Evolutionary conservation across 2,329 filamentous ascomycete species (phyloP), one percentile per base, ranked within the genome.

Genomic region (Neofusicoccum laricinum): DNA sequence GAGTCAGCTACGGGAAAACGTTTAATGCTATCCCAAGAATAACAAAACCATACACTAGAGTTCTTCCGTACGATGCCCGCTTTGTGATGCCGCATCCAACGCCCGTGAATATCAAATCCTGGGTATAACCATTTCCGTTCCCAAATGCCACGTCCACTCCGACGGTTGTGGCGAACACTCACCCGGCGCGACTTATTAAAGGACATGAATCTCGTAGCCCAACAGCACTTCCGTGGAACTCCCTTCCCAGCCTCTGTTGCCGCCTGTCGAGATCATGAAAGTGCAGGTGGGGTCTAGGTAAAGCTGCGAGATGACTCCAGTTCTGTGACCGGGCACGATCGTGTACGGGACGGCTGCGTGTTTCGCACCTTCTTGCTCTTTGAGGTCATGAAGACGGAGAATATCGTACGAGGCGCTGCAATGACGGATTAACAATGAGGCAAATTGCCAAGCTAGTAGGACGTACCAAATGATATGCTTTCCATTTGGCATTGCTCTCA

Each of bases 231-330:
- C 95, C 0, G 95, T 98, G 40, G 85, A 89, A 19, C 85, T 88
- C 1, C 95, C 95, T 76, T 98, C 95, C 95, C 95, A 99, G 0
- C 95, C 95, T 67, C 95, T 82, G 67, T 95, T 98, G 0, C 95
- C 95, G 4, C 92, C 93, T 0, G 92, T 91, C 1, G 91, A 94
- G 38, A 99, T 85, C 90, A 99, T 94, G 73, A 93, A 98, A 17
- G 88, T 85, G 74, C 92, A 94, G 0, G 92, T 91, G 4, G 91
- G 91, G 75, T 99, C 95, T 51, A 97, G 83, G 72, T 94, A 95
- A 10, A 98, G 80, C 66, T 90, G 88, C 0, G 90, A 92, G 46
- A 97, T 94, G 46, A 96, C 92, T 49, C 94, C 94, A 0, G 93
- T 93, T 15, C 92, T 82, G 72, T 90, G 95, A 0, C 95, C 95